Base-by-base conservation (phyloP, 1,284 basidiomycete genomes). In the Acaromyces ingoldii region DNA sequence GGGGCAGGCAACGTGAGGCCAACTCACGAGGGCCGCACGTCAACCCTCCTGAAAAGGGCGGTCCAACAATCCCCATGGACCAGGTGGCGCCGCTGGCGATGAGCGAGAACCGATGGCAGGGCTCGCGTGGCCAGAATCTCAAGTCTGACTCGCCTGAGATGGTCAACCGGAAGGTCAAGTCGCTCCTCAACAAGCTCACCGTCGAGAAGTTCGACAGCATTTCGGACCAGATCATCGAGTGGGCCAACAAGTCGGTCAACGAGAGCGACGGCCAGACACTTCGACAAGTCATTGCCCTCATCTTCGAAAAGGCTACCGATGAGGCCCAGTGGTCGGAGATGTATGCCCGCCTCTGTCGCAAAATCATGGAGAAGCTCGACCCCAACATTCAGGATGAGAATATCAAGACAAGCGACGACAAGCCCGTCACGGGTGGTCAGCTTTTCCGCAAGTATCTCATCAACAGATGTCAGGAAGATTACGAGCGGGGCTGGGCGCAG, bases 151-250 rank as follows among this genome's bases (percentile, higher is more conserved):
- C 87, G 3, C 85, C 88, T 0, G 87, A 87, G 65, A 78, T 87
- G 62, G 89, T 96, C 29, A 89, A 93, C 70, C 85, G 91, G 56
- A 96, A 95, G 79, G 91, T 97, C 80, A 92, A 90, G 78, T 81
- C 80, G 48, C 78, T 96, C 58, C 85, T 98, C 71, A 97, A 97
- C 83, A 96, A 93, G 80, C 84, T 97, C 44, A 93, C 92, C 1
- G 86, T 92, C 82, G 91, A 96, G 80, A 90, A 89, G 75, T 97
- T 97, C 81, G 90, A 93, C 66, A 87, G 88, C 6, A 95, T 97
- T 70, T 92, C 88, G 4, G 83, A 86, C 69, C 89, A 95, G 77
- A 91, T 96, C 72, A 86, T 96, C 62, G 79, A 82, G 17, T 96
- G 88, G 88, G 92, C 91, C 39, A 95, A 97, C 83, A 90, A 85